These are phyloP conservation scores for Blastobotrys peoriensis DNA, from an alignment of 805 yeast species.

Conservation along the genomic window DNA sequence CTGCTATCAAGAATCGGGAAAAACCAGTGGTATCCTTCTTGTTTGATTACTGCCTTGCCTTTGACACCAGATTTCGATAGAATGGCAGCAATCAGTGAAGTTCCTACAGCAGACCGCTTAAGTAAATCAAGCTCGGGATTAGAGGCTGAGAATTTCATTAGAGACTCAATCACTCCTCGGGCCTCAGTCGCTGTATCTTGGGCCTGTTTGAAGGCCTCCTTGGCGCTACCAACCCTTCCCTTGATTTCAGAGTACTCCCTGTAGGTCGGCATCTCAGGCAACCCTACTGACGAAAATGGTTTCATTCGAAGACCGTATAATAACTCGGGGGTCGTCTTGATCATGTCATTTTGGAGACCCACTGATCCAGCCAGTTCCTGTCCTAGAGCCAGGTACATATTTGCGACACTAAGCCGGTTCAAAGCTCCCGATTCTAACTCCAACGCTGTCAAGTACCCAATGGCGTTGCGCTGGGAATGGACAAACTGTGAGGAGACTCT, in stretches of 20 bases:
- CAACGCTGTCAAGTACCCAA: constrained; percentile 23
- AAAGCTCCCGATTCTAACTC: constrained; percentile 28
- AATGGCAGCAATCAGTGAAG: constrained; percentile 6
- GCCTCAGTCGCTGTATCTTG: constrained; percentile 14
- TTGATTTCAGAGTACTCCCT: constrained; percentile 24
- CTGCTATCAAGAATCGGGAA: constrained; percentile 38
- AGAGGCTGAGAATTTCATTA: constrained; percentile 16
- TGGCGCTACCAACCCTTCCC: constrained; percentile 11
- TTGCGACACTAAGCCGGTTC: constrained; percentile 28
- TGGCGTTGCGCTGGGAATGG: constrained; percentile 9
- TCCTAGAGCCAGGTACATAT: constrained; percentile 21
- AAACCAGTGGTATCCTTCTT: constrained; percentile 38
- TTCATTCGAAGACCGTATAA: constrained; percentile 62
- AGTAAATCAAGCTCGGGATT: constrained; percentile 18
- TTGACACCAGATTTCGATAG: constrained; percentile 3
- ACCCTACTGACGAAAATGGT: constrained; percentile 73
- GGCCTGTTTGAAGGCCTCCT: neutral
- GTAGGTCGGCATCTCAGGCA: constrained; percentile 58
- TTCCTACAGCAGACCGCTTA: constrained; percentile 17
- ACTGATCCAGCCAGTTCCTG: constrained; percentile 4
- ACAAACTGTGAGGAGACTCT: neutral
- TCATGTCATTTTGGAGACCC: constrained; percentile 4
- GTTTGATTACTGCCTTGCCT: constrained; percentile 24
- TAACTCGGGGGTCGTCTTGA: constrained; percentile 24
- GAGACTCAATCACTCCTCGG: constrained; percentile 13